A percentile compares a stretch with the other conserved stretches of the same genome.
Conservation (phyloP, 1,284 basidiomycete genomes). For the Boletus smithii region DNA sequence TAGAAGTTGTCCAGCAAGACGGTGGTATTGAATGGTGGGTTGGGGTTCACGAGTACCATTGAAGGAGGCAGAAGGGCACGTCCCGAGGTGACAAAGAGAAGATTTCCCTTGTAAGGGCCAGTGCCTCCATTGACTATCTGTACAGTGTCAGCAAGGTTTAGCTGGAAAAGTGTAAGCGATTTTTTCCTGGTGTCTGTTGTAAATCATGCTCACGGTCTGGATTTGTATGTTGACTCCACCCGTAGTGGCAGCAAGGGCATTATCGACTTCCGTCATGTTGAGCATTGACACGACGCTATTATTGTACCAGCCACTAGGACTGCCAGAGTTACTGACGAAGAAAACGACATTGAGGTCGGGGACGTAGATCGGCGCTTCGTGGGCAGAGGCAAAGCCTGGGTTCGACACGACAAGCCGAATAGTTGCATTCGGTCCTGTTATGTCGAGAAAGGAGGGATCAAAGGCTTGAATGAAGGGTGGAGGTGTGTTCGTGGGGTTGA, state of each 20-base stretch:
- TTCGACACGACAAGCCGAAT: conserved; percentile 58
- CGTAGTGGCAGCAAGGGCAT: conserved; percentile 34
- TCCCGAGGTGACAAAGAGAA: conserved; percentile 68
- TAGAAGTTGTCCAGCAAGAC: conserved; percentile 68
- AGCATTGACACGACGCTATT: conserved; percentile 48
- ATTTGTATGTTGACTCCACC: conserved; percentile 52
- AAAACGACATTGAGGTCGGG: conserved; percentile 57
- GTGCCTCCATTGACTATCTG: conserved; percentile 78
- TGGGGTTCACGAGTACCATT: conserved; percentile 63
- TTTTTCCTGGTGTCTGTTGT: background rate
- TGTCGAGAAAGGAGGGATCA: conserved; percentile 52
- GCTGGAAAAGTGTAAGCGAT: conserved; percentile 29
- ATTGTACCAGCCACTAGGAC: conserved; percentile 47
- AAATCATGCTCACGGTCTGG: conserved; percentile 27
- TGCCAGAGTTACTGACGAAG: conserved; percentile 48
- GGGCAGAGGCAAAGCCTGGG: conserved; percentile 62
- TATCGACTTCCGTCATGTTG: conserved; percentile 44
- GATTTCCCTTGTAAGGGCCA: conserved; percentile 49
- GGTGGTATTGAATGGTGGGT: conserved; percentile 57
- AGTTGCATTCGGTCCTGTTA: conserved; percentile 58
- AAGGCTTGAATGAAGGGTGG: conserved; percentile 72
- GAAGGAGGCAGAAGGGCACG: conserved; percentile 61
- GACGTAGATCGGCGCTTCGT: conserved; percentile 69
- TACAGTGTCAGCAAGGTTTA: conserved; percentile 46
- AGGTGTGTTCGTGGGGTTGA: conserved; percentile 45